These are phyloP conservation scores for Globisporangium apiculatum DNA, from an alignment of 352 stramenopile genomes.

Conservation along the genomic window DNA sequence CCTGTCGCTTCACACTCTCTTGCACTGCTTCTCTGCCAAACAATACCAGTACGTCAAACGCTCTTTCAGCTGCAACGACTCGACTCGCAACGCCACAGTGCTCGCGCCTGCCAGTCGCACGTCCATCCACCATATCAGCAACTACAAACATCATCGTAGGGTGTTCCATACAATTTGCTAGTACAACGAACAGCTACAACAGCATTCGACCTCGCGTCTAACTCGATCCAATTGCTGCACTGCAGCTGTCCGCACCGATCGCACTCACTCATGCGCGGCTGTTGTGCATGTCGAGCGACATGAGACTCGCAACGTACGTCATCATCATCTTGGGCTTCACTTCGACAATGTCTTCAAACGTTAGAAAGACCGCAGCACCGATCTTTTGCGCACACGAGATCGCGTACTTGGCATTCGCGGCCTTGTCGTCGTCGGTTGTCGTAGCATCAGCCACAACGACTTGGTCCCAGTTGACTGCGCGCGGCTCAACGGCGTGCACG, in stretches of 20 bases:
- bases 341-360: slow-evolving; percentile 92
- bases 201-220: not conserved
- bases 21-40: no score
- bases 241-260: no score
- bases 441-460: slow-evolving; percentile 27
- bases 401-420: slow-evolving; percentile 89
- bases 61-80: no score
- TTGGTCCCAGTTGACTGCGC: slow-evolving; percentile 90
- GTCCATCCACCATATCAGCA: no score
- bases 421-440: slow-evolving; percentile 74
- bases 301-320: slow-evolving; percentile 83
- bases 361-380: slow-evolving; percentile 88
- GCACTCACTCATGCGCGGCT: not conserved
- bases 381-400: slow-evolving; percentile 93
- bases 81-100: no score
- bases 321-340: slow-evolving; percentile 93
- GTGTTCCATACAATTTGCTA: no score
- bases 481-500: slow-evolving; percentile 76
- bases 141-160: no score
- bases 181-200: no score
- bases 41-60: no score
- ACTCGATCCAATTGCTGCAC: not conserved
- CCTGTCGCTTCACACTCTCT: no score
- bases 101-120: no score
- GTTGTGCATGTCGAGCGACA: slow-evolving; percentile 75